Conservation (phyloP, 2,329 filamentous ascomycete genomes). For the Fusarium oxysporum region DNA sequence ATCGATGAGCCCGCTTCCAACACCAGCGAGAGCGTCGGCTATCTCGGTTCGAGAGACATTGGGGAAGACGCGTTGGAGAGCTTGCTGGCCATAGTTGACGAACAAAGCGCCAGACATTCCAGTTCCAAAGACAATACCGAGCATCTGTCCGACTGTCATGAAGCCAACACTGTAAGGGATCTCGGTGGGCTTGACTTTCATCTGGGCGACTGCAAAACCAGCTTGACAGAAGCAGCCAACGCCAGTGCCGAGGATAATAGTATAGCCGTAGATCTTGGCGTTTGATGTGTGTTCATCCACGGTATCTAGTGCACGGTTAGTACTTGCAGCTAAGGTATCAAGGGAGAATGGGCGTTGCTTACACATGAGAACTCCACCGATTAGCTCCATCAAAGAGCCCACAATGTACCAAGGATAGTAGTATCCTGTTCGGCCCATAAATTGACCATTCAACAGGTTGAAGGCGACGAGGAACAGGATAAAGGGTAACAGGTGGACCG, state of each 20-base stretch:
- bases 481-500: slow-evolving; percentile 4
- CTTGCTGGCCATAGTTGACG: slow-evolving; percentile 16
- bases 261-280: slow-evolving; percentile 19
- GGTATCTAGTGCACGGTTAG: not conserved
- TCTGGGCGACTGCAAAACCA: slow-evolving; percentile 14
- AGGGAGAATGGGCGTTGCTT: accelerated
- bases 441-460: slow-evolving; percentile 11
- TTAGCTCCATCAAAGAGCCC: not conserved
- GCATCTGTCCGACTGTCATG: slow-evolving; percentile 23
- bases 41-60: not conserved
- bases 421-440: slow-evolving; percentile 11
- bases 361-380: slow-evolving; percentile 11
- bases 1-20: slow-evolving; percentile 6
- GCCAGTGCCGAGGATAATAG: slow-evolving; percentile 4
- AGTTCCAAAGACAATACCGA: slow-evolving; percentile 16
- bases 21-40: slow-evolving; percentile 7
- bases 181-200: slow-evolving; percentile 4
- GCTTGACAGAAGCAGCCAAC: slow-evolving; percentile 17
- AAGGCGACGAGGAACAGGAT: slow-evolving; percentile 18
- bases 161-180: slow-evolving; percentile 20
- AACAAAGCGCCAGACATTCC: slow-evolving; percentile 15
- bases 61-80: not conserved
- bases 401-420: slow-evolving; percentile 20
- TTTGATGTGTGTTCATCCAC: not conserved
- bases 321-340: not conserved